Percentiles rank a stretch among this genome's conserved stretches.
phyloP scores from a whole-genome alignment of 305 asterid genomes.

The Withania somnifera region DNA sequence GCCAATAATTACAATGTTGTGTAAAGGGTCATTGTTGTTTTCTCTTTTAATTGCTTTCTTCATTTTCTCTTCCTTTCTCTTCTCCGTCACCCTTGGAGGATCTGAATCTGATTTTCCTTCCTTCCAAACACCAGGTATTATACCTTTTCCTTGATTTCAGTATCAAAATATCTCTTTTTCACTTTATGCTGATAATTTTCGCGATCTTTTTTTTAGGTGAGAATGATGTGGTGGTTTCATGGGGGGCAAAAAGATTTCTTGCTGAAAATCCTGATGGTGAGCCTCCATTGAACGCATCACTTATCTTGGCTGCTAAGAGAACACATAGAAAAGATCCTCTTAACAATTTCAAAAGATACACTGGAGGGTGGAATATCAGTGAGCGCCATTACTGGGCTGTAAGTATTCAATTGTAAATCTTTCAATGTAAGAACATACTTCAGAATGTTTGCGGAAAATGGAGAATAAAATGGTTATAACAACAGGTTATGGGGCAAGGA shows the following conservation, averaged over 20 bases:
- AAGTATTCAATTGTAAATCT: slow-evolving; percentile 18
- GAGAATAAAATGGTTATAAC: too few species aligned
- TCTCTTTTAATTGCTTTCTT: slow-evolving; percentile 14
- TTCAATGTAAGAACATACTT: too few species aligned
- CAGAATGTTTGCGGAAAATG: neutral
- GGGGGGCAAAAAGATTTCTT: slow-evolving; percentile 41
- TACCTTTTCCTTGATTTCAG: neutral
- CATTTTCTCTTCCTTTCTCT: slow-evolving; percentile 10
- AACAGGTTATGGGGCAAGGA: neutral
- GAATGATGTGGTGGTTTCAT: slow-evolving; percentile 8
- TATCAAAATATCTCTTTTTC: neutral
- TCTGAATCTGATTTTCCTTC: slow-evolving; percentile 12
- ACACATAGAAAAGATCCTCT: slow-evolving; percentile 72
- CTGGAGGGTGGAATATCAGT: slow-evolving; percentile 86
- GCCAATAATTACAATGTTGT: slow-evolving; percentile 15
- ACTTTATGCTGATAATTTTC: neutral
- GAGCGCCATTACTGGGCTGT: slow-evolving; percentile 89
- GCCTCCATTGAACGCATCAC: slow-evolving; percentile 29
- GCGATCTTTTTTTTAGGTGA: too few species aligned
- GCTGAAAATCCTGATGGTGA: slow-evolving; percentile 29
- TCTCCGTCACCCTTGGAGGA: slow-evolving; percentile 14
- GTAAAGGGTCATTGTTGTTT: slow-evolving; percentile 15
- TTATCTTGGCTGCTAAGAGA: slow-evolving; percentile 63
- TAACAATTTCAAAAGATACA: slow-evolving; percentile 40
- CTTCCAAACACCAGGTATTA: slow-evolving; percentile 24